These are phyloP conservation scores for Saxophila tyrrhenica DNA, from an alignment of 495 filamentous ascomycete genomes.

Conservation along the genomic window DNA sequence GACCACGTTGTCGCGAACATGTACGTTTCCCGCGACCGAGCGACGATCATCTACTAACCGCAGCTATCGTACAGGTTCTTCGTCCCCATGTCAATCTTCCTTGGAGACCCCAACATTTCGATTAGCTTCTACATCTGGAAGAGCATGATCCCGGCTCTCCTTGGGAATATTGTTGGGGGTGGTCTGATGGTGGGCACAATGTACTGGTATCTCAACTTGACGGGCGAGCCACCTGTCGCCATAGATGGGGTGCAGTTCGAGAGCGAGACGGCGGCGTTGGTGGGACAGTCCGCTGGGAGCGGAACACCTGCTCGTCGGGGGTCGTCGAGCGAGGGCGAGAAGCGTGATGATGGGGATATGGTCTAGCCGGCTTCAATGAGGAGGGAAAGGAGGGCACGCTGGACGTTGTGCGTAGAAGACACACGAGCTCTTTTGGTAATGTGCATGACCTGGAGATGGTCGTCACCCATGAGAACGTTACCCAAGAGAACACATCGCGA, in stretches of 20 bases:
- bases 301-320: not conserved
- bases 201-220: slow-evolving; percentile 13
- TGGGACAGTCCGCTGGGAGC: not conserved
- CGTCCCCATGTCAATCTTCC: slow-evolving; percentile 46
- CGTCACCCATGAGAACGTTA: too few relatives aligned
- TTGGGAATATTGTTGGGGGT: slow-evolving; percentile 46
- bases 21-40: slow-evolving; percentile 12
- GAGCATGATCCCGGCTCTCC: slow-evolving; percentile 45
- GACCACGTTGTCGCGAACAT: slow-evolving; percentile 58
- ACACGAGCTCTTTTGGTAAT: too few relatives aligned
- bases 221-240: not conserved
- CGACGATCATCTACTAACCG: slow-evolving; percentile 33
- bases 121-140: slow-evolving; percentile 54
- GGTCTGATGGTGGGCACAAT: slow-evolving; percentile 12
- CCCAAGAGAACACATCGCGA: too few relatives aligned
- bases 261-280: not conserved
- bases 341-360: not conserved
- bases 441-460: too few relatives aligned
- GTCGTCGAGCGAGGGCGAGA: not conserved
- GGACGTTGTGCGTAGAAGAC: too few relatives aligned
- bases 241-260: not conserved
- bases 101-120: slow-evolving; percentile 37
- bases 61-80: slow-evolving; percentile 37
- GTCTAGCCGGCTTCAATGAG: not conserved
- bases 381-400: too few relatives aligned